These are phyloP conservation scores for Epichloe hybrida DNA, from an alignment of 2,329 filamentous ascomycete genomes.

Conservation along the genomic window DNA sequence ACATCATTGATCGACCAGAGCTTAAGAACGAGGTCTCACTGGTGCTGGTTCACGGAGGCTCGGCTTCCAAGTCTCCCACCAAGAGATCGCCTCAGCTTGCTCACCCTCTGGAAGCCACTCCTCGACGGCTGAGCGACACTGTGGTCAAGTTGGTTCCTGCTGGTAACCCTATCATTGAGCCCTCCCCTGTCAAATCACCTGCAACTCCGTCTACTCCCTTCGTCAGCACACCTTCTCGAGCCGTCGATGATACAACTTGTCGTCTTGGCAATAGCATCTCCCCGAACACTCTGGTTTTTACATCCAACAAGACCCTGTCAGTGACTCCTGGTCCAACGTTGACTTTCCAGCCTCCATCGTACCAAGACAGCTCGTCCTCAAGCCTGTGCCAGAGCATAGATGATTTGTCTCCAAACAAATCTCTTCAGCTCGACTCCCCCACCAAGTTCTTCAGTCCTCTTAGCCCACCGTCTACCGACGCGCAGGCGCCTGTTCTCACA, in stretches of 20 bases:
- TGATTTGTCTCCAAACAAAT: not conserved
- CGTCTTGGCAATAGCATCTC: not conserved
- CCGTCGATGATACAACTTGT: not conserved
- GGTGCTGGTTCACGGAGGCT: slow-evolving; percentile 10
- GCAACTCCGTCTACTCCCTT: slow-evolving; percentile 15
- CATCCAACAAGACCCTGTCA: not conserved
- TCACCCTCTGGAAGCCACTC: slow-evolving; percentile 14
- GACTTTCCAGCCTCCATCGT: not conserved
- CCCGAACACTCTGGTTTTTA: not conserved
- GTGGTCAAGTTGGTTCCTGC: slow-evolving; percentile 18
- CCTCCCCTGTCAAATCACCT: slow-evolving; percentile 19
- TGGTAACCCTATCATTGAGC: slow-evolving; percentile 10
- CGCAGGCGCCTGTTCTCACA: not conserved
- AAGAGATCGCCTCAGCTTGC: slow-evolving; percentile 16
- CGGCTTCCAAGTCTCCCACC: slow-evolving; percentile 16
- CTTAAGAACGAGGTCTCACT: slow-evolving; percentile 14
- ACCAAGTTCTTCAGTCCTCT: not conserved
- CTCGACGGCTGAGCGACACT: slow-evolving; percentile 15
- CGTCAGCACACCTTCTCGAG: slow-evolving; percentile 4
- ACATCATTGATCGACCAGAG: slow-evolving; percentile 17
- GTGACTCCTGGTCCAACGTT: not conserved
- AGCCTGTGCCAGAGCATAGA: not conserved
- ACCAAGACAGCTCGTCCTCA: not conserved
- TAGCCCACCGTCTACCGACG: not conserved
- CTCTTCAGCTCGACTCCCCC: not conserved